Base-by-base conservation (phyloP, 2,329 filamentous ascomycete genomes). In the Venturia oleaginea region DNA sequence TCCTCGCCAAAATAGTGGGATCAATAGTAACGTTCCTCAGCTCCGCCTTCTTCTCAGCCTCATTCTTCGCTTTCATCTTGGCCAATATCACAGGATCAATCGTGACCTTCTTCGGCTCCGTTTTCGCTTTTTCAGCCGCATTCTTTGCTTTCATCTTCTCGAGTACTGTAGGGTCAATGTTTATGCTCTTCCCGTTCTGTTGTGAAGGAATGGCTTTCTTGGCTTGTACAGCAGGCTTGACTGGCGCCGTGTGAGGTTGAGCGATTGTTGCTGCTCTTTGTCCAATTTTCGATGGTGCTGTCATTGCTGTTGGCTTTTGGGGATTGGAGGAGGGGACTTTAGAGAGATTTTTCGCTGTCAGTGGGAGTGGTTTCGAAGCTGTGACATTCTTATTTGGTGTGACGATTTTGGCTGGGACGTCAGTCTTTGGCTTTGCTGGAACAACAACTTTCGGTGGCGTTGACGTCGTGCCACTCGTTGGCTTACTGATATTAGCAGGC, bases 1-100 rank as follows among this genome's bases (percentile, higher is more conserved):
- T 65, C 55, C 55, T 64, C 24, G 57, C 63, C 63, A 66, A 57
- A 7, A 66, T 43, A n/a, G 30, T 32, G 10, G 65, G 63, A 59
- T 64, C 62, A 24, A 66, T 55, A n/a, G 61, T 55, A 3, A 62
- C 59, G 0, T 27, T 22, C 32, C 57, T 65, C 2, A 42, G 34
- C 24, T 57, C 24, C 7, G 43, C 11, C 19, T 34, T 24, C 17
- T 46, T 15, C 54, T 46, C 32, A 17, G 38, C 1, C 11, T 63
- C 15, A 19, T 42, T 37, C 32, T 38, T 51, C 5, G 40, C 32
- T n/a, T 66, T 64, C 63, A 66, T 64, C 30, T 51, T 62, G 1
- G 55, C 43, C 11, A 66, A 48, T 11, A 65, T 54, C 3, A 59
- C 46, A 5, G 65, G 57, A 40, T 66, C 40, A 24, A 65, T 62